These are phyloP conservation scores for Zoysia pacifica DNA, from an alignment of 176 grass and related monocot genomes.

Conservation along the genomic window DNA sequence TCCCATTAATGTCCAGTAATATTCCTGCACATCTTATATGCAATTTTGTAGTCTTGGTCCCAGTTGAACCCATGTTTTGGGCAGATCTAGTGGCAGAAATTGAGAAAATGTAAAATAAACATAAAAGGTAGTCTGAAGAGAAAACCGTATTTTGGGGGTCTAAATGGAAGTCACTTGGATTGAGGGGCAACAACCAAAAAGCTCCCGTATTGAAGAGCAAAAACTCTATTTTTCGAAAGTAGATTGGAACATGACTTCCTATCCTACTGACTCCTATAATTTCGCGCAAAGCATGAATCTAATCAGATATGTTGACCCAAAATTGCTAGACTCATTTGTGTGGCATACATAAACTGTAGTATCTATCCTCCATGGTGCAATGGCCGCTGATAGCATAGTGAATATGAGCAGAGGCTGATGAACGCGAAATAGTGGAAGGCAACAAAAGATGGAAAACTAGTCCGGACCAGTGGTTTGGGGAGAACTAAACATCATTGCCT, in stretches of 20 bases:
- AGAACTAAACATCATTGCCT: not conserved
- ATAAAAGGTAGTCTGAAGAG: too few species aligned
- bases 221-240: not conserved
- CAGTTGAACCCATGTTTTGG: not conserved
- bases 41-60: not conserved
- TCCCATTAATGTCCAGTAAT: not conserved
- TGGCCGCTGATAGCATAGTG: not conserved
- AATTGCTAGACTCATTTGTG: not conserved
- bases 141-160: too few species aligned
- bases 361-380: not conserved
- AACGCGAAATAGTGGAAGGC: not conserved
- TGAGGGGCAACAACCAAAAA: too few species aligned
- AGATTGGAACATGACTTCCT: not conserved
- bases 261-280: not conserved
- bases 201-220: too few species aligned
- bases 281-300: not conserved
- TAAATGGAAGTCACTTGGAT: too few species aligned
- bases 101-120: too few species aligned
- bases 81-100: too few species aligned
- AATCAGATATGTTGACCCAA: not conserved
- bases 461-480: not conserved
- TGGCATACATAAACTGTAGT: not conserved
- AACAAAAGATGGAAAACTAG: not conserved
- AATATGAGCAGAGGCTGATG: not conserved
- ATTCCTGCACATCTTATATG: not conserved